Evolutionary conservation across 1,284 basidiomycete species (phyloP).

Genomic region (Farysia itapuensis): DNA sequence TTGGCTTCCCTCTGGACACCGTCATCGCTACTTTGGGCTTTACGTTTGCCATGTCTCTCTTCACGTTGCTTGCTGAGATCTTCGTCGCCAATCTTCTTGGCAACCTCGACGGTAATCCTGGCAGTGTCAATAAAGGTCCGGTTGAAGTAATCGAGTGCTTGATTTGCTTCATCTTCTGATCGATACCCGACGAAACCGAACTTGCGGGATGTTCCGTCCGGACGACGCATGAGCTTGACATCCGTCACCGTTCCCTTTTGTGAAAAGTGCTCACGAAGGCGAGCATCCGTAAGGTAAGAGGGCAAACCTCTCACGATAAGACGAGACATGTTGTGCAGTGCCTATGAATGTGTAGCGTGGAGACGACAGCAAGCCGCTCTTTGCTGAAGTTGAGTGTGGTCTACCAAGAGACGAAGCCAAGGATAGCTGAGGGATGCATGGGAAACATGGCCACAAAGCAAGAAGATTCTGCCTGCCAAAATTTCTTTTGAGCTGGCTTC

Average conservation of each 20-base stretch:
- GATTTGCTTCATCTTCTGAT: conserved; percentile 73
- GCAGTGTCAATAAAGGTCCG: conserved; percentile 68
- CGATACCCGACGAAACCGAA: conserved; percentile 94
- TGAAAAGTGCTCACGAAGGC: conserved; percentile 72
- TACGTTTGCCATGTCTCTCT: conserved; percentile 18
- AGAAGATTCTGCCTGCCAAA: too few relatives aligned
- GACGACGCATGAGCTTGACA: conserved; percentile 76
- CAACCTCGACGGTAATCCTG: conserved; percentile 74
- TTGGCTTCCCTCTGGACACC: not conserved
- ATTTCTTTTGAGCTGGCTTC: too few relatives aligned
- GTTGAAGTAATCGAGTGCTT: conserved; percentile 82
- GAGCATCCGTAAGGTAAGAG: conserved; percentile 69
- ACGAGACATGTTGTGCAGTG: conserved; percentile 67
- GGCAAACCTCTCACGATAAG: conserved; percentile 89
- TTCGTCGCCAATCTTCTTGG: conserved; percentile 64
- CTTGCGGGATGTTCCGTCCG: conserved; percentile 76
- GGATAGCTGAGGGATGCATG: too few relatives aligned
- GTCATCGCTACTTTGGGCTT: conserved; percentile 7
- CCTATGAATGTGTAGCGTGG: not conserved
- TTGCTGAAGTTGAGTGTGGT: too few relatives aligned
- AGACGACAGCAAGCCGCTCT: conserved; percentile 1
- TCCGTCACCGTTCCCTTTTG: conserved; percentile 71
- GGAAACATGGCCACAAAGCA: too few relatives aligned
- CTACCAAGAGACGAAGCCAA: conserved; percentile 7
- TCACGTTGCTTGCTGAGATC: conserved; percentile 27